These are phyloP conservation scores for Lecanoromycetidae sp. DNA, from an alignment of 2,329 filamentous ascomycete genomes.

Conservation along the genomic window DNA sequence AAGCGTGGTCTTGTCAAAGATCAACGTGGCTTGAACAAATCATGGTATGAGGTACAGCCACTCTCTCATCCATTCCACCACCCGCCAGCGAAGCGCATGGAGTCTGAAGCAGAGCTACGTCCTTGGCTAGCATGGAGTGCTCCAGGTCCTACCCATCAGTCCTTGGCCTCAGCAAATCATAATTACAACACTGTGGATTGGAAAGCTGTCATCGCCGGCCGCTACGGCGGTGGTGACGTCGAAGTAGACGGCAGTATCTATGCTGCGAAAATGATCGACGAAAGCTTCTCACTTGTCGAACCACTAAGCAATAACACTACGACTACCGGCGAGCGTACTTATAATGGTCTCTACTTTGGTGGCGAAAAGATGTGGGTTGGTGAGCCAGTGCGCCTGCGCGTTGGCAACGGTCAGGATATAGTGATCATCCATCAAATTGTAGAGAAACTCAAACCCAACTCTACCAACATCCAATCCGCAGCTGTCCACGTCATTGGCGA, in stretches of 20 bases:
- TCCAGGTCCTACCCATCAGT: slow-evolving; percentile 37
- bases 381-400: slow-evolving; percentile 43
- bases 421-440: slow-evolving; percentile 31
- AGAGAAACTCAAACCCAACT: slow-evolving; percentile 20
- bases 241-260: slow-evolving; percentile 48
- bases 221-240: slow-evolving; percentile 37
- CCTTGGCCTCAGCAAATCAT: slow-evolving; percentile 27
- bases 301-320: slow-evolving; percentile 31
- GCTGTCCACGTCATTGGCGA: slow-evolving; percentile 38
- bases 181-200: slow-evolving; percentile 42
- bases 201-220: slow-evolving; percentile 32
- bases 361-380: slow-evolving; percentile 49
- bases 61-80: slow-evolving; percentile 35
- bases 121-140: slow-evolving; percentile 49
- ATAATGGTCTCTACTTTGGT: slow-evolving; percentile 44
- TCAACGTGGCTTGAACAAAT: slow-evolving; percentile 17
- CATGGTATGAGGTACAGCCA: slow-evolving; percentile 37
- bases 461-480: slow-evolving; percentile 15
- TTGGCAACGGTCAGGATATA: slow-evolving; percentile 35
- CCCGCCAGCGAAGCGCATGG: slow-evolving; percentile 37
- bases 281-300: slow-evolving; percentile 43
- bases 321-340: slow-evolving; percentile 32
- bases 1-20: slow-evolving; percentile 32
- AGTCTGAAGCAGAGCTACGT: slow-evolving; percentile 34
- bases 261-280: slow-evolving; percentile 43